phyloP scores from a whole-genome alignment of 495 filamentous ascomycete species.

The Talaromyces thailandensis region DNA sequence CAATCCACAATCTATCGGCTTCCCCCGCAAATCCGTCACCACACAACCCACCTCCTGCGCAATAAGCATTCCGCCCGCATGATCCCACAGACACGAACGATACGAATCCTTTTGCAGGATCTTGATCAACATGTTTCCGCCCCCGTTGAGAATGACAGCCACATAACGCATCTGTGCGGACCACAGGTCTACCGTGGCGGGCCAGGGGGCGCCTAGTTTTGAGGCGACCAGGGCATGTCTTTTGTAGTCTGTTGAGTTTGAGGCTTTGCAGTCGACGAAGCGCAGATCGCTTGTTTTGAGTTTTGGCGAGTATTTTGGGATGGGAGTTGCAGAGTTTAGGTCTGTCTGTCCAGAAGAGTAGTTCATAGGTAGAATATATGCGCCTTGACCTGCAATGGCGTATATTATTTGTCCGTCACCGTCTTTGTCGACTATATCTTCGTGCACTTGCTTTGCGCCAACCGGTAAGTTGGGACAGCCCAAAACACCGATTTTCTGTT shows the following conservation, averaged over 20 bases:
- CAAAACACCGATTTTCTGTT: constrained; percentile 41
- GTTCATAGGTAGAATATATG: constrained; percentile 40
- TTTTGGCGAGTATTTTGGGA: constrained; percentile 32
- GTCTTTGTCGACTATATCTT: constrained; percentile 37
- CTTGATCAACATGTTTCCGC: constrained; percentile 53
- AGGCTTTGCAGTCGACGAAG: constrained; percentile 37
- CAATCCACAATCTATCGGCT: constrained; percentile 27
- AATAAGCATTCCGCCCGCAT: constrained; percentile 59
- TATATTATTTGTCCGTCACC: constrained; percentile 48
- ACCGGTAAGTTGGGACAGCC: constrained; percentile 48
- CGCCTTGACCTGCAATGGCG: constrained; percentile 47
- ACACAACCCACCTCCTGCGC: constrained; percentile 55
- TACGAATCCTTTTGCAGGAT: constrained; percentile 43
- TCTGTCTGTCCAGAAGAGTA: constrained; percentile 20
- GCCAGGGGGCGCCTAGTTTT: constrained; percentile 36
- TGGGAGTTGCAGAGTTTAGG: constrained; percentile 28
- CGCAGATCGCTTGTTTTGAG: constrained; percentile 22
- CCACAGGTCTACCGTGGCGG: constrained; percentile 45
- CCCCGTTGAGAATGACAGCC: constrained; percentile 43
- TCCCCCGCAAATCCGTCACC: constrained; percentile 53
- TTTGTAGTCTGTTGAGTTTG: constrained; percentile 31
- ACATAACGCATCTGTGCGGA: constrained; percentile 59
- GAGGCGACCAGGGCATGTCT: constrained; percentile 40
- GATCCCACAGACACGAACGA: constrained; percentile 63
- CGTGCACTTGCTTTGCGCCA: constrained; percentile 21